Evolutionary conservation across 257 asterid genomes (phyloP).

Genomic region (Scutellaria barbata): DNA sequence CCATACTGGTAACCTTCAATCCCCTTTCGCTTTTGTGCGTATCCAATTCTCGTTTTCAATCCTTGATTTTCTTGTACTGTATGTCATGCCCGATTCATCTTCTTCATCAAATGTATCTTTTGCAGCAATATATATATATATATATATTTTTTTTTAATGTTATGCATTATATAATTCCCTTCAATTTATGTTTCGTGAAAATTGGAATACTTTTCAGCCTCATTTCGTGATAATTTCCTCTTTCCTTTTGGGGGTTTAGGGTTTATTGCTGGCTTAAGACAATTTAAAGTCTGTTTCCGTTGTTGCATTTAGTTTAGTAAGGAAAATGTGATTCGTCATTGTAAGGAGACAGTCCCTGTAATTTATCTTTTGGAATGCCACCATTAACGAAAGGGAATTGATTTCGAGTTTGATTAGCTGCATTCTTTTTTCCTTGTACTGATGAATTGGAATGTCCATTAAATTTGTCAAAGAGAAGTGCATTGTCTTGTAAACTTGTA

Average conservation of each 20-base stretch:
- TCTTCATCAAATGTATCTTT: background rate
- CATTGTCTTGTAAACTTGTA: constrained; percentile 3
- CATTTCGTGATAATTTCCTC: background rate
- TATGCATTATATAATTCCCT: background rate
- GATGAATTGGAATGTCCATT: background rate
- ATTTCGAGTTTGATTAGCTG: background rate
- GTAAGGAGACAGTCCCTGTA: constrained; percentile 5
- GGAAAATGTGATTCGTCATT: background rate
- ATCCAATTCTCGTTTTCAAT: constrained; percentile 1
- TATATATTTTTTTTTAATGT: background rate
- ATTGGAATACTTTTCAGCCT: constrained; percentile 4
- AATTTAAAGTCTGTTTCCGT: background rate
- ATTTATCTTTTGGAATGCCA: constrained; percentile 1
- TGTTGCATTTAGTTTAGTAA: background rate
- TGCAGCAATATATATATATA: no score
- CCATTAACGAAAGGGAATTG: background rate
- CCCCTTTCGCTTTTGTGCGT: background rate
- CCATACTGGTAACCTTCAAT: constrained; percentile 27
- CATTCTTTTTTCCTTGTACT: background rate
- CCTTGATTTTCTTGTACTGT: background rate
- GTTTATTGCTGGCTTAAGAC: background rate
- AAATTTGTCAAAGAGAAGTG: constrained; percentile 9
- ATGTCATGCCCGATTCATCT: background rate
- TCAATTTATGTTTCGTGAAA: background rate
- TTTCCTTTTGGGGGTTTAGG: constrained; percentile 32